phyloP scores from a whole-genome alignment of 208 protist species.

The Strigomonas oncopelti region DNA sequence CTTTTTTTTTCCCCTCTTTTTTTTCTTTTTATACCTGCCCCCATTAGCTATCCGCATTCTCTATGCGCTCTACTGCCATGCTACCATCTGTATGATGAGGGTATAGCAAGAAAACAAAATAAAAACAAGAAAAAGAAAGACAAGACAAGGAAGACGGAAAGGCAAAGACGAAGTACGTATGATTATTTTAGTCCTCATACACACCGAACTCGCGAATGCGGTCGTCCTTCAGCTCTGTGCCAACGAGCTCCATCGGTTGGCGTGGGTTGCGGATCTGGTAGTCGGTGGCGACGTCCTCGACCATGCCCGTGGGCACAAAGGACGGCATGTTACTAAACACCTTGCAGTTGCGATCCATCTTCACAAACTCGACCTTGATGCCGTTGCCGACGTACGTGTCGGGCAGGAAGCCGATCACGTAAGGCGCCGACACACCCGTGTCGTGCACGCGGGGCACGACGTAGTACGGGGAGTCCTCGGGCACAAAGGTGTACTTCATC shows the following conservation, averaged over 20 bases:
- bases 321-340: constrained; percentile 77
- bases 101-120: neutral
- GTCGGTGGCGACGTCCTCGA: constrained; percentile 50
- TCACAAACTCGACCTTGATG: constrained; percentile 68
- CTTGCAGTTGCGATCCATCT: constrained; percentile 51
- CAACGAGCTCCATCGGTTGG: constrained; percentile 54
- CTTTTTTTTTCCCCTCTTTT: too few species aligned
- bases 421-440: constrained; percentile 41
- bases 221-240: constrained; percentile 56
- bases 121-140: neutral
- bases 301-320: constrained; percentile 43
- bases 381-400: constrained; percentile 74
- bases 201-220: constrained; percentile 63
- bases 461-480: constrained; percentile 71
- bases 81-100: too few species aligned
- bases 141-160: neutral
- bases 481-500: constrained; percentile 61
- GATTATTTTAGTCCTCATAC: neutral
- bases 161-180: neutral
- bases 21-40: too few species aligned
- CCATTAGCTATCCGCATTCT: too few species aligned
- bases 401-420: constrained; percentile 62
- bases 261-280: constrained; percentile 73
- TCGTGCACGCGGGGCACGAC: constrained; percentile 74
- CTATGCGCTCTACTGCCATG: too few species aligned